phyloP scores from a whole-genome alignment of 768 basidiomycete genomes.

The Kwoniella europaea region DNA sequence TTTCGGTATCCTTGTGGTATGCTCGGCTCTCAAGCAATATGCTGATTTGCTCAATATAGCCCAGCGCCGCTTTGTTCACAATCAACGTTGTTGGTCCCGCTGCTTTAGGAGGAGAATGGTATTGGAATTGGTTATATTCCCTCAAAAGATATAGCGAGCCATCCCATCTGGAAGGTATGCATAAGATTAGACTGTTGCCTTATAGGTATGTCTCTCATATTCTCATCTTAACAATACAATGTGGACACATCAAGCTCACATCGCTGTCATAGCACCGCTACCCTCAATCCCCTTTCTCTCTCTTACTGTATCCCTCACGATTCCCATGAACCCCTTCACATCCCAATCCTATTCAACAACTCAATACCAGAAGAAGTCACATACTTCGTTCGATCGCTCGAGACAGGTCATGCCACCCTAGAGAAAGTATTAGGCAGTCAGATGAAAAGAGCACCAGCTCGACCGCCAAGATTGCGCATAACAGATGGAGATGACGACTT shows the following conservation, averaged over 20 bases:
- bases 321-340: constrained; percentile 63
- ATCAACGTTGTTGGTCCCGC: constrained; percentile 58
- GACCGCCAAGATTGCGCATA: constrained; percentile 26
- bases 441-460: constrained; percentile 31
- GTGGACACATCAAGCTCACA: not conserved
- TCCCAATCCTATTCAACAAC: constrained; percentile 89
- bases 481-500: constrained; percentile 47
- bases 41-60: constrained; percentile 11
- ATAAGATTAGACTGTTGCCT: constrained; percentile 89
- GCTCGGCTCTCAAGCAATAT: not conserved
- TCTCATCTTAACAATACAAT: not conserved
- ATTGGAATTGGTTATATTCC: constrained; percentile 24
- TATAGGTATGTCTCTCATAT: constrained; percentile 63
- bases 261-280: constrained; percentile 68
- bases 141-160: constrained; percentile 49
- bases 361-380: constrained; percentile 73
- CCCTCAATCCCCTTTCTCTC: constrained; percentile 75
- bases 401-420: constrained; percentile 43
- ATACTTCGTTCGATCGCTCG: constrained; percentile 76
- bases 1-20: too few relatives aligned
- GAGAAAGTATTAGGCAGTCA: constrained; percentile 35
- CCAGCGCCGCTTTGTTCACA: constrained; percentile 32
- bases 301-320: constrained; percentile 74
- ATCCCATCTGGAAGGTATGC: constrained; percentile 68
- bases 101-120: constrained; percentile 40